Evolutionary conservation across 768 basidiomycete species (phyloP), one percentile per base, ranked within the genome.

Genomic region (Russula ochroleuca): DNA sequence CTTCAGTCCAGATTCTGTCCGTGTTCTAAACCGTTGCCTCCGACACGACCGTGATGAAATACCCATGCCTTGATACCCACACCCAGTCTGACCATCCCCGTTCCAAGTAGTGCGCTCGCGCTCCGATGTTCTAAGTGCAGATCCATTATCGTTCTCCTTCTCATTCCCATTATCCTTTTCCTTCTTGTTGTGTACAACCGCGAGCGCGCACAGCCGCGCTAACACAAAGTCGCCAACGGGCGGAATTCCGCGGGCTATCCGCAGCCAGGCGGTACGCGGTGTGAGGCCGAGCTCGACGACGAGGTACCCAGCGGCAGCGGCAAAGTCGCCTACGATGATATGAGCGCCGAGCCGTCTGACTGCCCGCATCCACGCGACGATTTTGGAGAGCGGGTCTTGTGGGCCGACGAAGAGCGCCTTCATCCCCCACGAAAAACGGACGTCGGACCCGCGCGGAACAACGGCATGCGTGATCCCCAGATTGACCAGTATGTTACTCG

Each of bases 341-440:
- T 40, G 23, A 6, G 59, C 64, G 19, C 59, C 59, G 13, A 65
- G 64, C 9, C 14, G 21, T 1, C 64, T 41, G 1, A 61, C 64
- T 8, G 64, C 64, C 13, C 54, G 64, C 54, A 65, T 65, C 64
- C 64, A 65, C 31, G 48, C 48, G 33, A 65, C 54, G 53, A 65
- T 15, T 37, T 17, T 61, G 23, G 59, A 65, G 25, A 65, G 64
- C 3, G 64, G 64, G 33, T 65, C 64, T 3, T 56, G 59, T 0
- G 48, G 54, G 5, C 54, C 59, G 3, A 65, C 59, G 40, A 65
- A 61, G 54, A 65, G 64, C 31, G 59, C 40, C 35, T 58, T 59
- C 43, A 59, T 57, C 35, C 62, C 62, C 35, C 62, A 53, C 28
- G 37, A 37, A 13, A 48, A 50, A 5, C 3, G 25, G 13, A 58